A percentile compares a stretch with the other conserved stretches of the same genome.
Evolutionary conservation across 2,329 filamentous ascomycete genomes (phyloP).

Genomic region (Trichoderma oligosporum): DNA sequence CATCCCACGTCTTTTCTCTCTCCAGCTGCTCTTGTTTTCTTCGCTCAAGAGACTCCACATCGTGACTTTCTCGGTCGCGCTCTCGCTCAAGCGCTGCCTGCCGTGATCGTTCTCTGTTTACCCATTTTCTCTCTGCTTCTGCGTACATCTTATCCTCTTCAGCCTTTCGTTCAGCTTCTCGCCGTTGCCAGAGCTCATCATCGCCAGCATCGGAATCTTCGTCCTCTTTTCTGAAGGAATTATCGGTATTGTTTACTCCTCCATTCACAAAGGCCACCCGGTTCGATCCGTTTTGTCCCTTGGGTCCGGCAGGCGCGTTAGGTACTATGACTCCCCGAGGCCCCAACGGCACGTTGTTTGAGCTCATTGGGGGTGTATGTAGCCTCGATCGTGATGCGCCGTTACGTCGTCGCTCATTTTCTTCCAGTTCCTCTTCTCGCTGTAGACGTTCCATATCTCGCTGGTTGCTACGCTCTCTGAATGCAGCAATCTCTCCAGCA

Average conservation of each 20-base stretch:
- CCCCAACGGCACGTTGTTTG: constrained; percentile 49
- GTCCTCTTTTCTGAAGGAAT: constrained; percentile 63
- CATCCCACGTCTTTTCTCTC: constrained; percentile 70
- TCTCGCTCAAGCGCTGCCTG: constrained; percentile 84
- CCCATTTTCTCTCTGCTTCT: constrained; percentile 85
- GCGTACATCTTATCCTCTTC: constrained; percentile 78
- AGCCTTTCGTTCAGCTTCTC: constrained; percentile 64
- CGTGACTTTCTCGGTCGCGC: constrained; percentile 72
- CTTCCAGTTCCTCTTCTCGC: constrained; percentile 89
- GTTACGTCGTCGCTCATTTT: constrained; percentile 73
- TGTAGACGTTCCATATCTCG: constrained; percentile 83
- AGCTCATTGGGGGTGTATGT: constrained; percentile 66
- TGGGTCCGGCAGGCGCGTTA: constrained; percentile 67
- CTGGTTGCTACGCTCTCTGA: constrained; percentile 84
- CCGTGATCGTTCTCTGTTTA: constrained; percentile 80
- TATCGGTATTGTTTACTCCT: constrained; percentile 58
- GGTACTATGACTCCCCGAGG: constrained; percentile 49
- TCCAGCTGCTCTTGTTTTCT: constrained; percentile 68
- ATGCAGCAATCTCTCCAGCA: constrained; percentile 87
- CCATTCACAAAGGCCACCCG: constrained; percentile 80
- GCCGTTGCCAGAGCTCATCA: constrained; percentile 73
- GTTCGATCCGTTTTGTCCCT: constrained; percentile 59
- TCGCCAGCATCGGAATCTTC: constrained; percentile 87
- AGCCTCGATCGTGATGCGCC: constrained; percentile 62
- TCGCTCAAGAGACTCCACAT: constrained; percentile 61